Percentiles rank a stretch among this genome's conserved stretches.
Conservation (phyloP, 2,329 filamentous ascomycete genomes). For the Alternaria triticina region DNA sequence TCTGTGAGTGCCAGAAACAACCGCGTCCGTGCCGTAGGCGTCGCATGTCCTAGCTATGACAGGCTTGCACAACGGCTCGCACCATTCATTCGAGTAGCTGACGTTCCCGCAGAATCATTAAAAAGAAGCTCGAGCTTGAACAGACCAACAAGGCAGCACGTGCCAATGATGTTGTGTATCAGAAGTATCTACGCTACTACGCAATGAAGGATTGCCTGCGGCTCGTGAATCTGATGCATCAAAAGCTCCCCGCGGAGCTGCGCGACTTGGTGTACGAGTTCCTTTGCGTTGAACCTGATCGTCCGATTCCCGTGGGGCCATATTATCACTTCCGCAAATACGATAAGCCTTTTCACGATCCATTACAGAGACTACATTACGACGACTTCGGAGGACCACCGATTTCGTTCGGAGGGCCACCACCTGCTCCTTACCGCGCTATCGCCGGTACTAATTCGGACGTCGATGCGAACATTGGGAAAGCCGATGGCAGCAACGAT, state of each 20-base stretch:
- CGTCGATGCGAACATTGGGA: neutral
- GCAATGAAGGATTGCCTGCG: conserved; percentile 20
- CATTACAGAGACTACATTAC: neutral
- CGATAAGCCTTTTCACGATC: neutral
- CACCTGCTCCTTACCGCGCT: neutral
- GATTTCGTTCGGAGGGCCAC: neutral
- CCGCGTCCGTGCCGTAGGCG: neutral
- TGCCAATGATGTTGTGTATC: neutral
- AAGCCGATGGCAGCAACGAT: neutral
- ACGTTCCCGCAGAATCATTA: neutral
- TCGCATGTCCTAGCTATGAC: neutral
- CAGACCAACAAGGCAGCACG: neutral
- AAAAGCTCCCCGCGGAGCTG: conserved; percentile 26
- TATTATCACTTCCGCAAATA: conserved; percentile 33
- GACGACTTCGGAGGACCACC: neutral
- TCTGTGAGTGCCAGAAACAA: neutral
- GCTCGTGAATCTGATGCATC: conserved; percentile 23
- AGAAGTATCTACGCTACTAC: conserved; percentile 5
- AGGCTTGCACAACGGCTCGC: neutral
- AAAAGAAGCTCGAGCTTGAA: conserved; percentile 5
- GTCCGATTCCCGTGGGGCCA: conserved; percentile 27
- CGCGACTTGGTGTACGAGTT: conserved; percentile 28
- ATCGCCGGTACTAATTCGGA: neutral
- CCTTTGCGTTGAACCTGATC: conserved; percentile 28
- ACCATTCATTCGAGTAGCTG: neutral